These are phyloP conservation scores for Pholiota molesta DNA, from an alignment of 768 basidiomycete species.

Conservation along the genomic window DNA sequence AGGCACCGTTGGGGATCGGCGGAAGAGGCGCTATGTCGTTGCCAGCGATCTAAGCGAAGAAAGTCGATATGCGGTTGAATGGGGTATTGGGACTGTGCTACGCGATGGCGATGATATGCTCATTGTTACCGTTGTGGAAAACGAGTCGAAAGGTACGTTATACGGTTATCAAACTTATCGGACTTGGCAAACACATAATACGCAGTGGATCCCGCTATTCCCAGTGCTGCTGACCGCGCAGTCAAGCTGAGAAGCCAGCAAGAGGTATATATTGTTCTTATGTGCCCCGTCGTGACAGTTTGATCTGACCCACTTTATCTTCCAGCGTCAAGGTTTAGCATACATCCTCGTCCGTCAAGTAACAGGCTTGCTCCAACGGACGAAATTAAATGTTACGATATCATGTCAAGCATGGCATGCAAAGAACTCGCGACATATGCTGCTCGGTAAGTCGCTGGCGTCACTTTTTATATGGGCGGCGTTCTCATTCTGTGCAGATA, in stretches of 20 bases:
- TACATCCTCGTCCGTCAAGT: slow-evolving; percentile 91
- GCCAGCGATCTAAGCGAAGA: slow-evolving; percentile 96
- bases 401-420: slow-evolving; percentile 96
- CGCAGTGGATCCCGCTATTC: slow-evolving; percentile 67
- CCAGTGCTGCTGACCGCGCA: slow-evolving; percentile 74
- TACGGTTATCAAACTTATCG: slow-evolving; percentile 6
- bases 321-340: slow-evolving; percentile 83
- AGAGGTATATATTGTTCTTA: slow-evolving; percentile 55
- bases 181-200: slow-evolving; percentile 8
- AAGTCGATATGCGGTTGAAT: slow-evolving; percentile 92
- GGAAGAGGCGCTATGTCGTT: slow-evolving; percentile 78
- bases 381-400: slow-evolving; percentile 82
- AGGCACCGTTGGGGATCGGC: slow-evolving; percentile 51
- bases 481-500: slow-evolving; percentile 44
- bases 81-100: slow-evolving; percentile 96
- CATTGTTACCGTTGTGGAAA: slow-evolving; percentile 90
- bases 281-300: neutral
- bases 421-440: slow-evolving; percentile 91
- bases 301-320: neutral
- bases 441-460: slow-evolving; percentile 56
- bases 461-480: neutral
- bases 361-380: slow-evolving; percentile 88
- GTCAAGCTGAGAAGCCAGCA: slow-evolving; percentile 87
- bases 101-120: slow-evolving; percentile 94
- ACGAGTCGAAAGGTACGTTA: slow-evolving; percentile 80